These are phyloP conservation scores for Monosporascus cannonballus DNA, from an alignment of 2,329 filamentous ascomycete genomes.

Conservation along the genomic window DNA sequence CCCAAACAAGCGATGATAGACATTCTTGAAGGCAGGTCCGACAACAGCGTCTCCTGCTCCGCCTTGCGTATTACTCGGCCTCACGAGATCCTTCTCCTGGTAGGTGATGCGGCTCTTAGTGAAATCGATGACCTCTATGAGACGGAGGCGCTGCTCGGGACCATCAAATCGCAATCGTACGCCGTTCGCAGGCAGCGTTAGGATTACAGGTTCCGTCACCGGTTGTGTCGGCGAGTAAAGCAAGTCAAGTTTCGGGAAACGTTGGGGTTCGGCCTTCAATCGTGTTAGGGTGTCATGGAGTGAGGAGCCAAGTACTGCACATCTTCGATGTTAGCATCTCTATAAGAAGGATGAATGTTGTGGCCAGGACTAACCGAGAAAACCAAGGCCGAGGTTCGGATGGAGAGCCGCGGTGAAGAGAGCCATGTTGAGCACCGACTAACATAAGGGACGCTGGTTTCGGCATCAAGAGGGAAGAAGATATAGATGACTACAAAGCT, in stretches of 20 bases:
- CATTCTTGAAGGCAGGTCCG: constrained; percentile 77
- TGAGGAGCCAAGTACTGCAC: constrained; percentile 78
- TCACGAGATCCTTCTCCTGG: constrained; percentile 59
- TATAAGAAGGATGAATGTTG: constrained; percentile 2
- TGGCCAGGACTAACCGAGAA: constrained; percentile 19
- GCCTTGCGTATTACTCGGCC: constrained; percentile 39
- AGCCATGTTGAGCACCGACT: constrained; percentile 18
- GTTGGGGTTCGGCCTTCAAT: constrained; percentile 78
- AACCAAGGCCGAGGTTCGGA: constrained; percentile 24
- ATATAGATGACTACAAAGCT: neutral
- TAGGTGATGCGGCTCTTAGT: constrained; percentile 78
- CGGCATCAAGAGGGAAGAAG: neutral
- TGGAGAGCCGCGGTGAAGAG: constrained; percentile 26
- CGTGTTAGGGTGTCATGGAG: constrained; percentile 84
- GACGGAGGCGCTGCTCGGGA: constrained; percentile 79
- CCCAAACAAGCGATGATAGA: constrained; percentile 90
- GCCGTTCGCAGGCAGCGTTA: constrained; percentile 78
- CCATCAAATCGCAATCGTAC: constrained; percentile 89
- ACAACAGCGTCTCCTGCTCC: constrained; percentile 23
- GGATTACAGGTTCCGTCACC: constrained; percentile 65
- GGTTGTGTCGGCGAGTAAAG: constrained; percentile 72
- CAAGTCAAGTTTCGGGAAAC: constrained; percentile 78
- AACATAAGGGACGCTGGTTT: neutral
- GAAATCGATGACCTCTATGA: constrained; percentile 91
- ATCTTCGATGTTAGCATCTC: neutral